Base-by-base conservation (phyloP, 1,139 yeast species). In the Magnusiomyces sp. region DNA sequence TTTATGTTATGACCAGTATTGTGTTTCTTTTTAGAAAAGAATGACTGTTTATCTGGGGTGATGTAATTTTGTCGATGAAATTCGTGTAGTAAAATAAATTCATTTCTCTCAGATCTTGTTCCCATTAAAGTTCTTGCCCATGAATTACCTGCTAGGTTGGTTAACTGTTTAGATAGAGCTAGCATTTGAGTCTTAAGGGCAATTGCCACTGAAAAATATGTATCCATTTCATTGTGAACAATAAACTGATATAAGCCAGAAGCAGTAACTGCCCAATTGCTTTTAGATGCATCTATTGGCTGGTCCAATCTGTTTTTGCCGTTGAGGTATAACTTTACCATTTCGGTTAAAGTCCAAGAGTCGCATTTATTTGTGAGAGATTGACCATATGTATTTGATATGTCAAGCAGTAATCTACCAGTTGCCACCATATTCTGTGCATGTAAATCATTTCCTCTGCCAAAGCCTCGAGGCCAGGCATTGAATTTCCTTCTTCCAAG, bases 101-200 rank as follows among this genome's bases (percentile, higher is more conserved):
- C 98, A 67, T 92, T 92, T 70, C 98, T 79, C 61, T 95, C 97
- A 13, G 96, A 95, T 62, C 99, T 79, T 0, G 97, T 87, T 68
- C 99, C 99, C 51, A 89, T 81, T 50, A 94, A 72, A 0, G 98
- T 92, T 58, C 87, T 89, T 2, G 95, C 79, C 99, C 99, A 94
- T 0, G 97, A 92, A 65, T 92, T 94, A 59, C 99, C 99, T 0
- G 98, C 97, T 56, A 94, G 72, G 58, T 84, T 85, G 3, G 99
- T 92, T 62, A 94, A 74, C 63, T 90, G 97, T 60, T 88, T 87
- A 0, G 97, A 85, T 54, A 94, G 73, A 0, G 97, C 87, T 52
- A 94, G 71, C 53, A 92, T 83, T 66, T 94, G 98, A 52, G 82
- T 79, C 53, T 83, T 75, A 63, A 88, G 81, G 0, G 95, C 90